A percentile compares a stretch with the other conserved stretches of the same genome.
Evolutionary conservation across 2,329 filamentous ascomycete genomes (phyloP).

Genomic region (Aspergillus uvarum): DNA sequence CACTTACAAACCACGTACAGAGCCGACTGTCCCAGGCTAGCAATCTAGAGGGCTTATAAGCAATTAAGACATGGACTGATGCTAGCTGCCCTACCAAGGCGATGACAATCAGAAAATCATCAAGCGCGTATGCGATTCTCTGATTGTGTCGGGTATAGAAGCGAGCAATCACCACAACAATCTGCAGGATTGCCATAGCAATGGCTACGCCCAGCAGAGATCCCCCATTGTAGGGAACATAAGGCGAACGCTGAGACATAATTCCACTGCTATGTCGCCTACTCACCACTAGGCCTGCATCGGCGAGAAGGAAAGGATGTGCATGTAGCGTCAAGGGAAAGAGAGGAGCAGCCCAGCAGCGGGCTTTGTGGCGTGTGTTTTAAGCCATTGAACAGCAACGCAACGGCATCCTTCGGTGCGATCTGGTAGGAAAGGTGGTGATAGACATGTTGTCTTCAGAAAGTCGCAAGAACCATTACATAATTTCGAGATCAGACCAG

Average conservation of each 20-base stretch:
- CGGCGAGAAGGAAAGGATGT: neutral
- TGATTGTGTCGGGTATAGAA: slow-evolving; percentile 26
- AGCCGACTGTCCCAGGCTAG: slow-evolving; percentile 17
- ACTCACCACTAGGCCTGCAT: neutral
- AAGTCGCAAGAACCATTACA: slow-evolving; percentile 3
- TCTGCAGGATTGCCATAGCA: slow-evolving; percentile 21
- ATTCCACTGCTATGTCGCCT: neutral
- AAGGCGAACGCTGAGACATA: neutral
- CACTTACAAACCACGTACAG: slow-evolving; percentile 24
- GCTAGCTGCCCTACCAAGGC: slow-evolving; percentile 20
- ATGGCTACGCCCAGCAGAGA: slow-evolving; percentile 20
- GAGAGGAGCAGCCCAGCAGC: neutral
- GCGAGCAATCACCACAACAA: slow-evolving; percentile 20
- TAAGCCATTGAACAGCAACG: neutral
- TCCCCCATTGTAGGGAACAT: slow-evolving; percentile 13
- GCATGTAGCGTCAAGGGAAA: neutral
- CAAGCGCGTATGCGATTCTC: slow-evolving; percentile 15
- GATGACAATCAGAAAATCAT: slow-evolving; percentile 26
- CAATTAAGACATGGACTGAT: neutral
- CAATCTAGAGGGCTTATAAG: slow-evolving; percentile 11
- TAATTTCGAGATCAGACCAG: neutral
- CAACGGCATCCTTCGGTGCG: no score
- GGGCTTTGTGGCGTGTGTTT: neutral
- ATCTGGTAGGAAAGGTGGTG: no score
- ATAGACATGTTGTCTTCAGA: neutral